Conservation (phyloP, 208 protist genomes). For the Leishmania major region DNA sequence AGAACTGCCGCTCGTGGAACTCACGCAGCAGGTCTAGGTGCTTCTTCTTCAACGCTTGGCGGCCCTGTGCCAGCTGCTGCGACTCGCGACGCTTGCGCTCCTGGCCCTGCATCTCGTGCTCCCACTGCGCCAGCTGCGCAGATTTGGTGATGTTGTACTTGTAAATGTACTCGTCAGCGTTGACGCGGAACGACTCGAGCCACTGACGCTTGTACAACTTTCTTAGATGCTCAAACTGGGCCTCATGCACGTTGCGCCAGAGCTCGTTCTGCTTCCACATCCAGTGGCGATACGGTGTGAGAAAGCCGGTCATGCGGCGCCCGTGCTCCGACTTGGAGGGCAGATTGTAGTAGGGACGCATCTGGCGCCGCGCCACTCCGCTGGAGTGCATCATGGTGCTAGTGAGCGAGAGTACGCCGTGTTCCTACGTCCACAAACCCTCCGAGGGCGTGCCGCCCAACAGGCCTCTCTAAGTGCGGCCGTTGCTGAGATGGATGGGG, state of each 20-base stretch:
- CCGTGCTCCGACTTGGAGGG: constrained; percentile 86
- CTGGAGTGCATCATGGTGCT: constrained; percentile 49
- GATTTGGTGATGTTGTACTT: constrained; percentile 94
- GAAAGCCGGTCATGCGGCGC: constrained; percentile 87
- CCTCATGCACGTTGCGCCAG: constrained; percentile 92
- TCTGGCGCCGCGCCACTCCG: constrained; percentile 40
- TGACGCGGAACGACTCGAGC: constrained; percentile 92
- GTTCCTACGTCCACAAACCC: not conserved
- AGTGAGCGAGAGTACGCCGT: not conserved
- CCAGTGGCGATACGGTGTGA: constrained; percentile 91
- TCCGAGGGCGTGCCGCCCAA: not conserved
- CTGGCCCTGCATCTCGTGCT: constrained; percentile 91
- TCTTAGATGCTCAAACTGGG: constrained; percentile 93
- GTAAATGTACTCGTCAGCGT: constrained; percentile 93
- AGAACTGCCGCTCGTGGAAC: constrained; percentile 92
- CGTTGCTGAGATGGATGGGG: not conserved
- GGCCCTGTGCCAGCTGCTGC: constrained; percentile 75
- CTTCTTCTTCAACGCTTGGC: constrained; percentile 88
- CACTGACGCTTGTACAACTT: constrained; percentile 92
- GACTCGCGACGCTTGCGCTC: constrained; percentile 80
- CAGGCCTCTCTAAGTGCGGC: not conserved
- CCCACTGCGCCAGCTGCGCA: constrained; percentile 88
- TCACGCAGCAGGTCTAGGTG: constrained; percentile 89
- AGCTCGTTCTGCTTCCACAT: constrained; percentile 95
- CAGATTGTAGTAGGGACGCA: constrained; percentile 89